Conservation (phyloP, 2,329 filamentous ascomycete genomes). For the Fonsecaea multimorphosa region DNA sequence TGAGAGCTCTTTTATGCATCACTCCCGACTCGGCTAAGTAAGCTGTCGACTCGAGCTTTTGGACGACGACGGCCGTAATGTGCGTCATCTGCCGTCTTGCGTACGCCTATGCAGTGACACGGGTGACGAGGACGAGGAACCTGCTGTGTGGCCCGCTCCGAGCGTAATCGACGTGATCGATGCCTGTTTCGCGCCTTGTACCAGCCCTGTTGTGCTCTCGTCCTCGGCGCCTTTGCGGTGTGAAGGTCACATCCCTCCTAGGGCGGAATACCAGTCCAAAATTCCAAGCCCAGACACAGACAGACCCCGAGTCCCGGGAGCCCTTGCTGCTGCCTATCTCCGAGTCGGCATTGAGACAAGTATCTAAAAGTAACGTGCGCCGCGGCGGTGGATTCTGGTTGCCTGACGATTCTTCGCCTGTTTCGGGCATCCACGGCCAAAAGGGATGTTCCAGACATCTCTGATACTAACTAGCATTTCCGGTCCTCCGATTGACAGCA, state of each 20-base stretch:
- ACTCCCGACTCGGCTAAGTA: not conserved
- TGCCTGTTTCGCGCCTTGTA: too few relatives aligned
- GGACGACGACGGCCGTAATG: slow-evolving; percentile 1
- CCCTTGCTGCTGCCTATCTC: slow-evolving; percentile 16
- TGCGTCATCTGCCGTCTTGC: slow-evolving; percentile 14
- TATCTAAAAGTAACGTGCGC: slow-evolving; percentile 16
- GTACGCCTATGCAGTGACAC: not conserved
- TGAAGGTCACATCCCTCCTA: not conserved
- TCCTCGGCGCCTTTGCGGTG: slow-evolving; percentile 12
- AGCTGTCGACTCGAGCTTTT: not conserved
- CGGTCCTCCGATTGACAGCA: slow-evolving; percentile 8
- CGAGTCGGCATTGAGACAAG: not conserved
- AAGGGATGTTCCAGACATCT: slow-evolving; percentile 10
- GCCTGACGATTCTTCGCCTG: slow-evolving; percentile 23
- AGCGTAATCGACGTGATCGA: too few relatives aligned
- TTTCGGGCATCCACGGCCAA: slow-evolving; percentile 16
- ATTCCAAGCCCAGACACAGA: slow-evolving; percentile 7
- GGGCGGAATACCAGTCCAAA: slow-evolving; percentile 12
- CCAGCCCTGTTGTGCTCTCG: not conserved
- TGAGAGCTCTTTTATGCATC: not conserved
- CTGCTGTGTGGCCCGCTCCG: not conserved
- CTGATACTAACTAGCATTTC: slow-evolving; percentile 1
- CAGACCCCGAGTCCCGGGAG: slow-evolving; percentile 1
- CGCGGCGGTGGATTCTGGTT: slow-evolving; percentile 11
- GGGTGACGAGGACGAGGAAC: not conserved